Evolutionary conservation across 176 grass and related monocot genomes (phyloP), one percentile per base, ranked within the genome.

Genomic region (Zea luxurians): DNA sequence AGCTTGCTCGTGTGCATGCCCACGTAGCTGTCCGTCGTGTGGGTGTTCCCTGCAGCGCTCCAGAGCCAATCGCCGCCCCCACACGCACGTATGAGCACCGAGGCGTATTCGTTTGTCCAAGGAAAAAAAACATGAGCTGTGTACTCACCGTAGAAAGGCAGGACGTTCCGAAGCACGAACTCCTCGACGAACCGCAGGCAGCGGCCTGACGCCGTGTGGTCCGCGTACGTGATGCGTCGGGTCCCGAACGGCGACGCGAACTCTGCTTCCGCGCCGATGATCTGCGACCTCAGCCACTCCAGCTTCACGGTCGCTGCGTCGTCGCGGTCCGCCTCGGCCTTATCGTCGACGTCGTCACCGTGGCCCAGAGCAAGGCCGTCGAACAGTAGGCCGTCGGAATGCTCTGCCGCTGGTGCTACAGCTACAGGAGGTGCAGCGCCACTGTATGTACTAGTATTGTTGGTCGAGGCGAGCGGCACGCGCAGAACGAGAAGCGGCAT

Each of bases 21-120:
- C 21, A 97, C 93, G 65, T 85, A 90, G 76, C 93, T 97, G 49
- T 97, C 93, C 3, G 59, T 78, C 10, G 90, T 97, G 86, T 93
- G 92, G 0, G 92, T 95, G 78, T 91, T 91, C 3, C 89, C 92
- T 95, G 67, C n/a, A 13, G 67, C n/a, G n/a, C 52, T 42, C 17
- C 37, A 55, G 2, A 55, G 2, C 27, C 42, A 48, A n/a, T 52
- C 49, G 13, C 49, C 18, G 9, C 2, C 20, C 20, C 3, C 35
- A 3, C 6, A 15, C 7, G 2, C 0, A 9, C 7, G 20, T 27
- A 48, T 57, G 34, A 62, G 40, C 20, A 46, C 4, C 5, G 42
- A 7, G 37, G 7, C 47, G 4, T 7, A 13, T 13, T 48, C 13
- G 12, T 40, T 35, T 59, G 8, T 18, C 0, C 16, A 18, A 18